Evolutionary conservation across 345 rosid species (phyloP).

Genomic region (Murraya koenigii): DNA sequence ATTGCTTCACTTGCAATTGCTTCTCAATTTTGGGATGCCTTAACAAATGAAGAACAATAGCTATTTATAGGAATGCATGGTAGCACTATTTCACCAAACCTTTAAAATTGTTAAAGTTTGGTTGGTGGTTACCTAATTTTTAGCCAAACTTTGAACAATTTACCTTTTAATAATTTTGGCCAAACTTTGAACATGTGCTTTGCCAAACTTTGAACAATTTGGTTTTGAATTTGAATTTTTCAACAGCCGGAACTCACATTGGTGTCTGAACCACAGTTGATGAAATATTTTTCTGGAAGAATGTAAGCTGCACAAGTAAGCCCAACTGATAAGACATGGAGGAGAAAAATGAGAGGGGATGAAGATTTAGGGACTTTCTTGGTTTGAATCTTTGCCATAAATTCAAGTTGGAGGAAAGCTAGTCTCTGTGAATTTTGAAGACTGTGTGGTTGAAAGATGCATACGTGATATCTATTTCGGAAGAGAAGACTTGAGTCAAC

Average conservation of each 20-base stretch:
- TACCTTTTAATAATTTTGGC: too few relatives aligned
- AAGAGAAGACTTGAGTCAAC: conserved; percentile 2
- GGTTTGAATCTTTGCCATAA: conserved; percentile 17
- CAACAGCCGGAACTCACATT: background rate
- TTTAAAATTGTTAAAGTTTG: too few relatives aligned
- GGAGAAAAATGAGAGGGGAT: conserved; percentile 21
- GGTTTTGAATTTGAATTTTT: too few relatives aligned
- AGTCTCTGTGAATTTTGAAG: background rate
- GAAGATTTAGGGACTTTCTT: background rate
- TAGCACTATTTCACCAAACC: too few relatives aligned
- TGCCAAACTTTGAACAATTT: too few relatives aligned
- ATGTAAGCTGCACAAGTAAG: conserved; percentile 21
- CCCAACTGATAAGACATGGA: background rate
- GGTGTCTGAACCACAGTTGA: conserved; percentile 55
- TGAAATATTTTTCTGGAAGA: conserved; percentile 39
- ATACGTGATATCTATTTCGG: background rate
- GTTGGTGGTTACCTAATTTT: too few relatives aligned
- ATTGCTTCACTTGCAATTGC: too few relatives aligned
- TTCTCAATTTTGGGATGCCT: too few relatives aligned
- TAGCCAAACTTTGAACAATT: too few relatives aligned
- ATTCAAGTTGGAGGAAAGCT: background rate
- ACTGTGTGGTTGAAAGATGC: background rate
- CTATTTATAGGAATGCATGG: too few relatives aligned
- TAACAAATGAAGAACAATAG: too few relatives aligned
- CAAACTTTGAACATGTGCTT: too few relatives aligned